These are phyloP conservation scores for Hypoxylon sp. DNA, from an alignment of 2,329 filamentous ascomycete genomes.

Conservation along the genomic window DNA sequence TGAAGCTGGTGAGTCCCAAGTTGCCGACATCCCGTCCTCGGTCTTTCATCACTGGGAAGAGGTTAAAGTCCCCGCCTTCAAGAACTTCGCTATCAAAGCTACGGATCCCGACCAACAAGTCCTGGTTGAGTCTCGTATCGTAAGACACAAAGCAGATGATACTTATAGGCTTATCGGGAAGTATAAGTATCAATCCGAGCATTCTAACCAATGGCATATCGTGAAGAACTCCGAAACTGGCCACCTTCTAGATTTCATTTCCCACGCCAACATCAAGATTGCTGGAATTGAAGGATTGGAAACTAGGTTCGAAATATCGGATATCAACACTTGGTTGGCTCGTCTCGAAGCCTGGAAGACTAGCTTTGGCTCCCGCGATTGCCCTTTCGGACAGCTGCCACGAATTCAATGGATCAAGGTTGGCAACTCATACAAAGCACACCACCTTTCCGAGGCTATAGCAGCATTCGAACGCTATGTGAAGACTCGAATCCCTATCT, in stretches of 20 bases:
- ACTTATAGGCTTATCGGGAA: conserved; percentile 7
- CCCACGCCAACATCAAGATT: conserved; percentile 26
- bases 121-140: conserved; percentile 11
- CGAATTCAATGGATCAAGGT: conserved; percentile 11
- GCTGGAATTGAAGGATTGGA: conserved; percentile 2
- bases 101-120: conserved; percentile 6
- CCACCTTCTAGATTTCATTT: conserved; percentile 15
- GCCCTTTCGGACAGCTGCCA: conserved; percentile 22
- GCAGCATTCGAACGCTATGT: conserved; percentile 13
- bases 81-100: neutral
- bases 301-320: conserved; percentile 6
- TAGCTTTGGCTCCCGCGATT: neutral
- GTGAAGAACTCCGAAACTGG: conserved; percentile 12
- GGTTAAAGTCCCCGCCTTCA: conserved; percentile 1
- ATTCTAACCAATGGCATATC: conserved; percentile 6
- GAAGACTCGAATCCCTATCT: conserved; percentile 2
- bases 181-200: conserved; percentile 5
- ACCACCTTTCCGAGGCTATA: conserved; percentile 25
- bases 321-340: conserved; percentile 17
- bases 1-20: neutral
- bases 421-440: conserved; percentile 2
- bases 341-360: conserved; percentile 8
- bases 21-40: no score
- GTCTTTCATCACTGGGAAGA: neutral
- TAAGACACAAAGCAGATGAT: conserved; percentile 17